A percentile compares a stretch with the other conserved stretches of the same genome.
phyloP scores from a whole-genome alignment of 805 yeast genomes.

The Saitoella complicata region DNA sequence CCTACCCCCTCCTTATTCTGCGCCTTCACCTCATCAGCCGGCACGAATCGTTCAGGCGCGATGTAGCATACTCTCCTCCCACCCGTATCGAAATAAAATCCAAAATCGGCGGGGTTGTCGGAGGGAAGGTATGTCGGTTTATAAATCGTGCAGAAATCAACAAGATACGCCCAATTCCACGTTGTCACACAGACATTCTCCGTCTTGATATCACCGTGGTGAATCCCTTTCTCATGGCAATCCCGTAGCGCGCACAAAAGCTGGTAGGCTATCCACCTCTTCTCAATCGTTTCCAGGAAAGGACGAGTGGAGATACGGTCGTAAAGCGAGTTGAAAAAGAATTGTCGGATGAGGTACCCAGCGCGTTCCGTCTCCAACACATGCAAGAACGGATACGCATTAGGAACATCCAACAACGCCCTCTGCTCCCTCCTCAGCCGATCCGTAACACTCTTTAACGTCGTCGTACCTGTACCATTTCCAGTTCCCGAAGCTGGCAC shows the following conservation, averaged over 20 bases:
- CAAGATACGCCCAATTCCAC: conserved; percentile 70
- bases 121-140: conserved; percentile 81
- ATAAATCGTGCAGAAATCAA: conserved; percentile 62
- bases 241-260: conserved; percentile 44
- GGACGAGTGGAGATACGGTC: conserved; percentile 75
- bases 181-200: conserved; percentile 78
- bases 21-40: conserved; percentile 17
- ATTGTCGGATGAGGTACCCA: conserved; percentile 75
- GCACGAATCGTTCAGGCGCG: conserved; percentile 78
- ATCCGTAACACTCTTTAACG: conserved; percentile 14
- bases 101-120: conserved; percentile 81
- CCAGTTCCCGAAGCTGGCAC: conserved; percentile 8
- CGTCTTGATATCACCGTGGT: conserved; percentile 83
- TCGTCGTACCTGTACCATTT: conserved; percentile 13
- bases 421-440: conserved; percentile 4
- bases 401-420: conserved; percentile 35
- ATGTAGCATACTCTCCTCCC: conserved; percentile 74
- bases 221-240: conserved; percentile 45
- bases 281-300: conserved; percentile 64
- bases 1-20: conserved; percentile 13
- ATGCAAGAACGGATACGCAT: conserved; percentile 53
- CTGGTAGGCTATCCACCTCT: conserved; percentile 73
- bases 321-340: conserved; percentile 61
- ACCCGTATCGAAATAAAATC: conserved; percentile 84
- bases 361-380: conserved; percentile 83